phyloP scores from a whole-genome alignment of 2,329 filamentous ascomycete genomes.

The Nemania sp. region DNA sequence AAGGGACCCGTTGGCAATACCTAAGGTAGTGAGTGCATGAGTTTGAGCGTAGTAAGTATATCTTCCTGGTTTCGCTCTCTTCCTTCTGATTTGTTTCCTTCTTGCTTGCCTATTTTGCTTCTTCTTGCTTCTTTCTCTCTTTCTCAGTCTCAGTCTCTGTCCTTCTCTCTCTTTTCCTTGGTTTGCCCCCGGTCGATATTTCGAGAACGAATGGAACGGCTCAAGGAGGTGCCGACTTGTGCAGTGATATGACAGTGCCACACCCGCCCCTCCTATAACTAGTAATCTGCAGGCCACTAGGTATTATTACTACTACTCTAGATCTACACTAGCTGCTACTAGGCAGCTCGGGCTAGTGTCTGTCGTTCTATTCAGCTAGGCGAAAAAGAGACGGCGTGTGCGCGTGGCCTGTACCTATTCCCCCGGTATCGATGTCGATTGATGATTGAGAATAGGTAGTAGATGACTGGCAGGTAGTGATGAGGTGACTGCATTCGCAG shows the following conservation, averaged over 20 bases:
- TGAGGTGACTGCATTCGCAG: background rate
- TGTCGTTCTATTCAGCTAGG: conserved; percentile 26
- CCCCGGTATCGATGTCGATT: conserved; percentile 9
- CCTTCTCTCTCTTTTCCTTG: background rate
- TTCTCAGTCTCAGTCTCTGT: too few species aligned
- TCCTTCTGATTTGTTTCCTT: background rate
- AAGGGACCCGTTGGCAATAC: background rate
- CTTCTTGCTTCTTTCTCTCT: background rate
- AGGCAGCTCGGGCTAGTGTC: conserved; percentile 21
- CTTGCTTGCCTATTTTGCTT: background rate
- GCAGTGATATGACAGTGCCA: conserved; percentile 23
- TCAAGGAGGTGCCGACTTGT: conserved; percentile 17
- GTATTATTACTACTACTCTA: conserved; percentile 36
- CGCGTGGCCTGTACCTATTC: conserved; percentile 20
- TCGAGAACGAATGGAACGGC: conserved; percentile 11
- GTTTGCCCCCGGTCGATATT: conserved; percentile 16
- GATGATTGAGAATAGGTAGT: background rate
- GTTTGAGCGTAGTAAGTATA: background rate
- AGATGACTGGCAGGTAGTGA: background rate
- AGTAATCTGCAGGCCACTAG: conserved; percentile 37
- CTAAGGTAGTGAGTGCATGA: background rate
- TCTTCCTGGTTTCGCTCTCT: conserved; percentile 3
- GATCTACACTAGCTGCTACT: conserved; percentile 25
- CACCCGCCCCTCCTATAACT: conserved; percentile 20
- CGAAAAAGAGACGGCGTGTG: conserved; percentile 29